phyloP scores from a whole-genome alignment of 768 basidiomycete species.

The Calocybe cyanea region DNA sequence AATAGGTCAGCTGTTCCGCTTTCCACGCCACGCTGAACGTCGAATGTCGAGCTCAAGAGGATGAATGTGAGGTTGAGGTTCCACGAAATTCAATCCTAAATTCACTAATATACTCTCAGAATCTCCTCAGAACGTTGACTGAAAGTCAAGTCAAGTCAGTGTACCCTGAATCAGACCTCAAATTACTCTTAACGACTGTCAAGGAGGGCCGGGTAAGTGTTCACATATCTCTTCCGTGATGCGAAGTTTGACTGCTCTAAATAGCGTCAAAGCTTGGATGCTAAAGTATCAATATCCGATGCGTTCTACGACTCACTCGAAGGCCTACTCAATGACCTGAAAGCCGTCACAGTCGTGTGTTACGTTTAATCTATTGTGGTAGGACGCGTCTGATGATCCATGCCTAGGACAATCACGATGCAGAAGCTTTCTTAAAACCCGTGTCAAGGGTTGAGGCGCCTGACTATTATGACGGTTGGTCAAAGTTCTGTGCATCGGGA shows the following conservation, averaged over 20 bases:
- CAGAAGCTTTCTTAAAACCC: constrained; percentile 90
- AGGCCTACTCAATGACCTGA: constrained; percentile 80
- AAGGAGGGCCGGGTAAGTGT: constrained; percentile 82
- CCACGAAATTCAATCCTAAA: constrained; percentile 22
- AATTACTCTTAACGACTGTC: constrained; percentile 76
- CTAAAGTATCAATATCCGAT: constrained; percentile 60
- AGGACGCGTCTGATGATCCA: constrained; percentile 25
- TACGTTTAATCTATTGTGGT: constrained; percentile 9
- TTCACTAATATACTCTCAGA: constrained; percentile 40
- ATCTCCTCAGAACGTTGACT: constrained; percentile 85
- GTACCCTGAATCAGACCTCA: constrained; percentile 67
- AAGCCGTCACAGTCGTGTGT: constrained; percentile 66
- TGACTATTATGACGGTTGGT: constrained; percentile 89
- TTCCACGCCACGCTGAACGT: constrained; percentile 16
- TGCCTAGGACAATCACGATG: constrained; percentile 79
- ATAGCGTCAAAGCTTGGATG: constrained; percentile 49
- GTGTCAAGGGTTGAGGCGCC: constrained; percentile 87
- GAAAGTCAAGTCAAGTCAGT: constrained; percentile 65
- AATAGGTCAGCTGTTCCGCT: constrained; percentile 3
- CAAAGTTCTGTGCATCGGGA: neutral
- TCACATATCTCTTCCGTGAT: constrained; percentile 15
- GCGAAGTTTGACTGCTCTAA: constrained; percentile 5
- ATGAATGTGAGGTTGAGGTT: constrained; percentile 41
- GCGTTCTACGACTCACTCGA: constrained; percentile 95
- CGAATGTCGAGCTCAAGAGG: constrained; percentile 26